Evolutionary conservation across 139 green algal genomes (phyloP), one percentile per base, ranked within the genome.

Genomic region (Chlorella sp.): DNA sequence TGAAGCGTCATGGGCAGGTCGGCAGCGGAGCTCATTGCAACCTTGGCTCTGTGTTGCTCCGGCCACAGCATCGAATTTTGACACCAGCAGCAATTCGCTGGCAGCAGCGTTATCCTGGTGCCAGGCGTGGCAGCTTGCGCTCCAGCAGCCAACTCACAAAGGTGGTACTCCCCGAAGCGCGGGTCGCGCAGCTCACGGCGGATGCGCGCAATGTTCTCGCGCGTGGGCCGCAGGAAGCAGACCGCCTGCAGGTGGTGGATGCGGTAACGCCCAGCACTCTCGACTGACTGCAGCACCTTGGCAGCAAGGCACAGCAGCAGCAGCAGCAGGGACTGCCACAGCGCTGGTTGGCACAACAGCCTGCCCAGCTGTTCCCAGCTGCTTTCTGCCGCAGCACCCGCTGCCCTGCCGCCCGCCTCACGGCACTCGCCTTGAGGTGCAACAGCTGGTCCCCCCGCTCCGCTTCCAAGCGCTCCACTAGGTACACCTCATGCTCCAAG

Each of bases 401-500:
- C n/a, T 21, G 44, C 28, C 44, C 16, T 17, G 41, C 44, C 9
- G 44, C 38, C 36, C 51, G 36, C 69, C 9, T 2, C 28, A n/a
- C 64, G 23, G n/a, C 57, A 4, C 84, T 64, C 28, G 95, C 95
- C 92, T 97, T 98, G 32, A 99, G 89, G 78, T 99, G 96, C 9
- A 91, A 75, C 65, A 96, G 91, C 63, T 92, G 78, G 41, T 95
- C 93, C 23, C 74, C 87, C 4, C 85, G 74, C 21, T 89, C 85
- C 0, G 38, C 75, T 32, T 98, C 96, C 12, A 99, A 76, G 4
- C 87, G 76, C 89, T 99, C 95, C n/a, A 98, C 90, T 44, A 98
- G 91, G 83, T 98, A 97, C 18, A 98, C 96, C 80, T 97, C 94
- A 36, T 96, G 91, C 76, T 98, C 93, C 39, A 97, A 89, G 56